Base-by-base conservation (phyloP, 2,329 filamentous ascomycete species). In the Thielaviopsis musarum region DNA sequence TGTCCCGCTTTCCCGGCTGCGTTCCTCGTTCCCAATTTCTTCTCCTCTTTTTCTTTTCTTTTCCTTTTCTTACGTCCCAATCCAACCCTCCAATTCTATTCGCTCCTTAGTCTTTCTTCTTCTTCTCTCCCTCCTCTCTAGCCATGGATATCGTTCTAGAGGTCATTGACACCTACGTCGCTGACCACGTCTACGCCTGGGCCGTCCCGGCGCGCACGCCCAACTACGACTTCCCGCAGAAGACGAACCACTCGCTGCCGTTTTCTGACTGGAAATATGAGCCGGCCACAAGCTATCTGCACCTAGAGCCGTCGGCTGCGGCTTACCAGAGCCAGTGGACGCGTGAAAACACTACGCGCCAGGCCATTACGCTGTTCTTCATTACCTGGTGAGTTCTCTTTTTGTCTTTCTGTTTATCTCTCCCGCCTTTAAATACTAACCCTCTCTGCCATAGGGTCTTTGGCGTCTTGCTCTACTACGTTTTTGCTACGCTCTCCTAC, bases 91-190 rank as follows among this genome's bases (percentile, higher is more conserved):
- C 6, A 22, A 4, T 24, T 52, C 13, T 26, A 26, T 52, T 19
- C n/a, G n/a, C 21, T 52, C 12, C 21, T 21, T n/a, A n/a, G 5
- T 22, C n/a, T 53, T 26, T 49, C 28, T 26, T 30, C n/a, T 34
- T 10, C 30, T 34, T 10, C 30, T 34, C 30, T 9, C 15, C 34
- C 26, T 21, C 22, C 17, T 22, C 34, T 59, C 61, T 64, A 74
- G 76, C 69, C 71, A 96, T 97, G 91, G 91, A 97, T 77, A 82
- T 96, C 73, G 82, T 93, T 53, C 85, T 96, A 65, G 91, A 96
- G 73, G 66, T 91, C 62, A 79, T 82, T 72, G 91, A 97, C 73
- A 88, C 84, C 66, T 88, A 85, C 67, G 67, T 91, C 64, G 85
- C 86, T 71, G 91, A 97, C 73, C 81, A 84, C 65, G 66, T 87